Conservation (phyloP, 2,329 filamentous ascomycete species). For the Gnomoniopsis smithogilvyi region DNA sequence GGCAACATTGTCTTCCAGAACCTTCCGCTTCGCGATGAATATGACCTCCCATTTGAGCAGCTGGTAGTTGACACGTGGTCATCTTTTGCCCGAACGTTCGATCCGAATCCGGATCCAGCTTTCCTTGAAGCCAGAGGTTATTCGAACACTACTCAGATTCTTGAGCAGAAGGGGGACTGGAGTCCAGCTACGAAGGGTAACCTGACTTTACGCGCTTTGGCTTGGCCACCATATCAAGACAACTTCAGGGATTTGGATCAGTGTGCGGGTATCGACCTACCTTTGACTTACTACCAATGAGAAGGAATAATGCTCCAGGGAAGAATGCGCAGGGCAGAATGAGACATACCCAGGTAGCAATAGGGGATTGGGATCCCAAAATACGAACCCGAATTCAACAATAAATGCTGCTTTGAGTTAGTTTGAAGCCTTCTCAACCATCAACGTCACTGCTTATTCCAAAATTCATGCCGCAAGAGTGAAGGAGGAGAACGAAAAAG, state of each 20-base stretch:
- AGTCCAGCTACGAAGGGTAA: slow-evolving; percentile 32
- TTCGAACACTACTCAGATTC: slow-evolving; percentile 26
- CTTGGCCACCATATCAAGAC: slow-evolving; percentile 36
- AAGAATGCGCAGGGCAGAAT: no score
- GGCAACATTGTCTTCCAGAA: slow-evolving; percentile 43
- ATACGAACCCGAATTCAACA: no score
- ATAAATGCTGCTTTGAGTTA: no score
- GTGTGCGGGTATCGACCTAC: slow-evolving; percentile 44
- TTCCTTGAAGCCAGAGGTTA: slow-evolving; percentile 43
- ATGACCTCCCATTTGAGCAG: slow-evolving; percentile 35
- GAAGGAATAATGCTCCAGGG: no score
- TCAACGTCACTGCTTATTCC: no score
- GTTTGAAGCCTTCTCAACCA: no score
- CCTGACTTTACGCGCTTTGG: slow-evolving; percentile 43
- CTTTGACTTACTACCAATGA: slow-evolving; percentile 38
- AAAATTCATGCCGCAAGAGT: no score
- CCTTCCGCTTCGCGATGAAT: slow-evolving; percentile 42
- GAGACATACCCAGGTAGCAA: no score
- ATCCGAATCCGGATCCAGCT: slow-evolving; percentile 46
- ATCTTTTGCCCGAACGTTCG: slow-evolving; percentile 44
- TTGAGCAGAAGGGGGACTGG: slow-evolving; percentile 31
- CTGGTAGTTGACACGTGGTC: slow-evolving; percentile 46
- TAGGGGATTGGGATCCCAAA: no score
- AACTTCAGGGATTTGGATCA: slow-evolving; percentile 48
- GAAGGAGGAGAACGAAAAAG: no score